A percentile compares a stretch with the other conserved stretches of the same genome.
phyloP scores from a whole-genome alignment of 1,284 basidiomycete genomes.

The Fomitopsis betulina region DNA sequence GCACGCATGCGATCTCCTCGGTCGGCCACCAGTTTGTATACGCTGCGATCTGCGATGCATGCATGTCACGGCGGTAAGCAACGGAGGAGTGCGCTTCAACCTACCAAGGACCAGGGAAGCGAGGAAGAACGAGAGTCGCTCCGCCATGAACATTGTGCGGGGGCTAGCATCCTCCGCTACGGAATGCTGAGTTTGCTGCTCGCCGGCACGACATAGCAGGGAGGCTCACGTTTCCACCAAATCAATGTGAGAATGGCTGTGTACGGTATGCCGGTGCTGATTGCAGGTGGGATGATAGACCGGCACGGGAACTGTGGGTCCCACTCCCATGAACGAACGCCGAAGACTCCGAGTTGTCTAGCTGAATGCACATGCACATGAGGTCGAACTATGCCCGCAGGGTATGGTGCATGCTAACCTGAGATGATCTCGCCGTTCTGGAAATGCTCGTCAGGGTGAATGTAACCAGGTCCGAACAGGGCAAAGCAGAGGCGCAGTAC shows the following conservation, averaged over 20 bases:
- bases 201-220: background rate
- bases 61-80: background rate
- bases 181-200: background rate
- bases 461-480: constrained; percentile 32
- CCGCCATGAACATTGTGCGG: constrained; percentile 23
- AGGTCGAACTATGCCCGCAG: background rate
- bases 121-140: constrained; percentile 29
- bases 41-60: constrained; percentile 24
- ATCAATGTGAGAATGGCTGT: constrained; percentile 12
- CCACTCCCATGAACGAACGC: constrained; percentile 38
- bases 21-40: constrained; percentile 22
- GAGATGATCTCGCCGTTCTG: constrained; percentile 38
- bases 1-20: constrained; percentile 16
- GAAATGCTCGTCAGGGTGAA: constrained; percentile 40
- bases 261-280: constrained; percentile 32
- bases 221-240: constrained; percentile 15
- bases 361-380: constrained; percentile 18
- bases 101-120: constrained; percentile 33
- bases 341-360: constrained; percentile 15
- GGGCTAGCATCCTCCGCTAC: background rate
- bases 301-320: constrained; percentile 28
- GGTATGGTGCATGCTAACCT: constrained; percentile 18
- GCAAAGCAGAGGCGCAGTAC: constrained; percentile 29
- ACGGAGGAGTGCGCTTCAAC: background rate
- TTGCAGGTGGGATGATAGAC: constrained; percentile 30